Evolutionary conservation across 2,329 filamentous ascomycete genomes (phyloP), one percentile per base, ranked within the genome.

Genomic region (Thelonectria olida): DNA sequence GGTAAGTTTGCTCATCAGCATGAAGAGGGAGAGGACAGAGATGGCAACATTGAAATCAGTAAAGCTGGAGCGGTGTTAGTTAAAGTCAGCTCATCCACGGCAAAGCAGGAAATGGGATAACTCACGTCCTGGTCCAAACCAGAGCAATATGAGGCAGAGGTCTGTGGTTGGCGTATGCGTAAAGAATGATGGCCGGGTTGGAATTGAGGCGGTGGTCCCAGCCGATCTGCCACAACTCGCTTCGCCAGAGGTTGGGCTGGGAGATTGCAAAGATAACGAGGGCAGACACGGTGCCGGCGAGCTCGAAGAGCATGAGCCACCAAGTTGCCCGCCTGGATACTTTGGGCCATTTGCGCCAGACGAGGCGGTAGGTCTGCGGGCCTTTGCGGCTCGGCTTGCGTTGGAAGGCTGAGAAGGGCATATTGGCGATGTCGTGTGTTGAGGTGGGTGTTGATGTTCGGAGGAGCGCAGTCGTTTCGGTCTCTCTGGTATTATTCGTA

Each of bases 11-110:
- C 84, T 81, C 44, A 94, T 84, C 63, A 92, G 84, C 74, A 93
- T 83, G 80, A 95, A 95, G 75, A 92, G 89, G 59, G 88, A 89
- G 54, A 93, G 81, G 66, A 95, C 85, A 36, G 90, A 90, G 67
- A 93, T 90, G 72, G 90, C 89, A 67, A 93, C 87, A 72, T 94
- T 93, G 79, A 86, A 92, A 68, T 90, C 82, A 48, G 91, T 93
- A 64, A 92, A 81, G 57, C 91, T 94, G 48, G 36, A 22, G 23
- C 13, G 10, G 4, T 27, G 19, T 50, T 42, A 60, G 47, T 41
- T n/a, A 19, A 7, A 31, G 19, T 17, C 28, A 22, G 12, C n/a
- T 22, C 17, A 8, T 23, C 20, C 17, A 42, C 17, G 9, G 7
- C 39, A 9, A 17, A 22, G 9, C 36, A 34, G n/a, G 15, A n/a